Percentiles rank a stretch among this genome's conserved stretches.
Evolutionary conservation across 352 stramenopile species (phyloP).

Genomic region (Globisporangium viniferum): DNA sequence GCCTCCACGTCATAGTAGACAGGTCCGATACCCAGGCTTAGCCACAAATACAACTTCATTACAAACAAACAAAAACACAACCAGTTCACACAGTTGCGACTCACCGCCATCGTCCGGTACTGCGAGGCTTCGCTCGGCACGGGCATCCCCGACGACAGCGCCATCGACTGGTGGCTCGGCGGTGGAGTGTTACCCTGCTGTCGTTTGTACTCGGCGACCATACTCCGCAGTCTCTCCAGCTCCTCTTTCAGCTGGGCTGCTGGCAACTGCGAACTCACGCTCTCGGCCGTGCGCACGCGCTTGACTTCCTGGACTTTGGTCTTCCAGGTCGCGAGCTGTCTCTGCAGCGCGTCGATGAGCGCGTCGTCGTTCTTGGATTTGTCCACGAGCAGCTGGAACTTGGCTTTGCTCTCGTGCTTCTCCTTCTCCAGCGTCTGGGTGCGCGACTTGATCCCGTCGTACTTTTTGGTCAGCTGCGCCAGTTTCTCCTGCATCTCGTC

Average conservation of each 20-base stretch:
- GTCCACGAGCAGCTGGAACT: constrained; percentile 69
- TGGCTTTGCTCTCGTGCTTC: constrained; percentile 54
- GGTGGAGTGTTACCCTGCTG: constrained; percentile 15
- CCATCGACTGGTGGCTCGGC: constrained; percentile 15
- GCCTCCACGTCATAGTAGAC: constrained; percentile 23
- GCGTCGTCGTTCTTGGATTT: constrained; percentile 82
- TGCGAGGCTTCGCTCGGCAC: constrained; percentile 41
- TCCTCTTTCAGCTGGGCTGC: constrained; percentile 31
- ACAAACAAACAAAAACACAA: not conserved
- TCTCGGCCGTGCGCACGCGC: constrained; percentile 66
- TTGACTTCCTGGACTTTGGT: constrained; percentile 49
- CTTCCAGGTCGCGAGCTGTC: constrained; percentile 66
- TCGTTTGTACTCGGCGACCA: constrained; percentile 34
- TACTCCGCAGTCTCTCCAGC: constrained; percentile 40
- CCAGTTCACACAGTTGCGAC: constrained; percentile 8
- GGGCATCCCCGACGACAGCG: constrained; percentile 29
- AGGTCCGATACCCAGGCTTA: not conserved
- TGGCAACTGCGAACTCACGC: constrained; percentile 10
- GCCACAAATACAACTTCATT: no score
- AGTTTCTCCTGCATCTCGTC: constrained; percentile 57
- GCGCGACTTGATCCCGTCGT: constrained; percentile 64
- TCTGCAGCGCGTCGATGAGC: constrained; percentile 71
- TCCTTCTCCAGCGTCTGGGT: constrained; percentile 74
- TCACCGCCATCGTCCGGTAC: constrained; percentile 49
- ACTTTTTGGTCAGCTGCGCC: constrained; percentile 56